These are phyloP conservation scores for Fistulina hepatica DNA, from an alignment of 1,284 basidiomycete species.

Conservation along the genomic window DNA sequence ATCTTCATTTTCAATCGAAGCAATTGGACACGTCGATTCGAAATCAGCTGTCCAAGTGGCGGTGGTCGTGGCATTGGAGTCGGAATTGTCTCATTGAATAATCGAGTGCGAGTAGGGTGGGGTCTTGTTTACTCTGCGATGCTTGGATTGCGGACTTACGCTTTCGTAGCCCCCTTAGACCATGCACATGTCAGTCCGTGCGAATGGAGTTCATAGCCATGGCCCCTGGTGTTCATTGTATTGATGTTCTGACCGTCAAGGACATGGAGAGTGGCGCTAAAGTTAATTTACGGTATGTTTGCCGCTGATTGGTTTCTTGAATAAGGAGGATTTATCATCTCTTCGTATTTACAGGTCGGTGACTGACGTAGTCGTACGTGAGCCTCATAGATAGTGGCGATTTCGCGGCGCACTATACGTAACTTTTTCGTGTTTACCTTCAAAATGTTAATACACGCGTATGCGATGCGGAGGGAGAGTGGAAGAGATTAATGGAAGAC, in stretches of 20 bases:
- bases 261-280: constrained; percentile 65
- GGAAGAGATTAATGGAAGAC: too few relatives aligned
- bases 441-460: too few relatives aligned
- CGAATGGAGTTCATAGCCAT: constrained; percentile 78
- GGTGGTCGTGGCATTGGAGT: constrained; percentile 34
- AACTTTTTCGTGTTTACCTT: too few relatives aligned
- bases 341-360: too few relatives aligned
- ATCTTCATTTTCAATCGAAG: constrained; percentile 85
- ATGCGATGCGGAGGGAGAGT: too few relatives aligned
- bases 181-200: constrained; percentile 77
- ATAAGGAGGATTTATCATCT: too few relatives aligned
- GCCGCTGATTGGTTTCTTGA: too few relatives aligned
- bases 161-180: constrained; percentile 54
- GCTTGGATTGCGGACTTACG: constrained; percentile 4
- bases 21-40: constrained; percentile 66
- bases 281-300: constrained; percentile 58
- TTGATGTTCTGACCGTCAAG: constrained; percentile 62
- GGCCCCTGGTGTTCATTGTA: constrained; percentile 66
- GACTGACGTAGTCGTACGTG: too few relatives aligned
- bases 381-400: too few relatives aligned
- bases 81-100: constrained; percentile 70
- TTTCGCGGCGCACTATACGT: too few relatives aligned
- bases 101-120: constrained; percentile 72
- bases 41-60: constrained; percentile 56
- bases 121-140: constrained; percentile 19